Percentiles rank a stretch among this genome's conserved stretches.
Evolutionary conservation across 805 yeast genomes (phyloP).

Genomic region (Torulaspora quercuum): DNA sequence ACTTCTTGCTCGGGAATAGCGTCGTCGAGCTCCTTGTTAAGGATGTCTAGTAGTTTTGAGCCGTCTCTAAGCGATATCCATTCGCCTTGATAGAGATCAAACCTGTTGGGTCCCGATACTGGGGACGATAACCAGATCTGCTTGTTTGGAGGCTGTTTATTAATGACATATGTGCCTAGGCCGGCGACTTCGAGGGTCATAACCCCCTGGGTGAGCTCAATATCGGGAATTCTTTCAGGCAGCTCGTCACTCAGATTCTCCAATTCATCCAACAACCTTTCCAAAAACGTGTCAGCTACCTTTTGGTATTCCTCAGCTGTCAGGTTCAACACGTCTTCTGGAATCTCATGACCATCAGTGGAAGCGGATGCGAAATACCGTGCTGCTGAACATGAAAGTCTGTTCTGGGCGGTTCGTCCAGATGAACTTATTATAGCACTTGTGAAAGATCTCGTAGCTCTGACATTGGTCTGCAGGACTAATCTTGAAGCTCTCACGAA

Average conservation of each 20-base stretch:
- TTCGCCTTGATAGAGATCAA: conserved; percentile 65
- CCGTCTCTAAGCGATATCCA: conserved; percentile 82
- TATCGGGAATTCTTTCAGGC: conserved; percentile 72
- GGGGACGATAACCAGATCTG: conserved; percentile 97
- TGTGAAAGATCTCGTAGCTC: too few relatives aligned
- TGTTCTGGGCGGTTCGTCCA: background rate
- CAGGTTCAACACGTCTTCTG: conserved; percentile 49
- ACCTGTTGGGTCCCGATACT: conserved; percentile 84
- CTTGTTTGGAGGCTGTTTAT: conserved; percentile 95
- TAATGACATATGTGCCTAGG: conserved; percentile 83
- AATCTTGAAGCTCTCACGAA: too few relatives aligned
- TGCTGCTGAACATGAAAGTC: background rate
- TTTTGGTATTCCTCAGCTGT: conserved; percentile 56
- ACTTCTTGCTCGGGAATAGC: conserved; percentile 30
- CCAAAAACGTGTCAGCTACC: conserved; percentile 65
- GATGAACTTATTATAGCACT: background rate
- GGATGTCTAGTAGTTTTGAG: conserved; percentile 43
- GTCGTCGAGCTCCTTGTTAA: conserved; percentile 48
- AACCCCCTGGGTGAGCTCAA: conserved; percentile 71
- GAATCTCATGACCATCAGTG: conserved; percentile 55
- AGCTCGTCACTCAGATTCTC: conserved; percentile 62
- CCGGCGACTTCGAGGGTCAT: conserved; percentile 67
- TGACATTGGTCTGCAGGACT: too few relatives aligned
- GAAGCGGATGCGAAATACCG: conserved; percentile 18
- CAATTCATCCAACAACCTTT: conserved; percentile 58